Evolutionary conservation across 129 eudicot species (phyloP).

Genomic region (Tanacetum coccineum): DNA sequence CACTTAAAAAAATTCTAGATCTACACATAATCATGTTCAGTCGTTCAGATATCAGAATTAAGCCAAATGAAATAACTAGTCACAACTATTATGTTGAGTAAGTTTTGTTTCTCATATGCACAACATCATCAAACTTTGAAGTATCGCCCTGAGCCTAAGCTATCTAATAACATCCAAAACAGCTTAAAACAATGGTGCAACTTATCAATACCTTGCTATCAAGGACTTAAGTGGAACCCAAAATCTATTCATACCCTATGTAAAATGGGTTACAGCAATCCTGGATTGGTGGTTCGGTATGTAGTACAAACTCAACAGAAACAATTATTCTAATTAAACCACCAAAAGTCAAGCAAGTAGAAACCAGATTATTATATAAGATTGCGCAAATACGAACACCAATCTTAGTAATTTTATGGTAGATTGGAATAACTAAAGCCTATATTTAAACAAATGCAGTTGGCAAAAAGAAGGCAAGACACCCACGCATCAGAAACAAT

Average conservation of each 20-base stretch:
- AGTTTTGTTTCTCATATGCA: no score
- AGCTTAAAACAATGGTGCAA: background rate
- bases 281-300: background rate
- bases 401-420: background rate
- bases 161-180: background rate
- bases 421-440: constrained; percentile 8
- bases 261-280: background rate
- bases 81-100: no score
- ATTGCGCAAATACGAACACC: constrained; percentile 5
- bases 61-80: constrained; percentile 4
- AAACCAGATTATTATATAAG: constrained; percentile 1
- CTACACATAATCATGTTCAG: background rate
- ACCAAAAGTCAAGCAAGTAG: background rate
- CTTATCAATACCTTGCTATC: background rate
- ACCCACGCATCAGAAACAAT: constrained; percentile 12
- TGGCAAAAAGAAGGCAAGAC: constrained; percentile 6
- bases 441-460: background rate
- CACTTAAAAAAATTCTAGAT: background rate
- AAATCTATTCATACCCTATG: background rate
- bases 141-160: background rate
- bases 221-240: no score
- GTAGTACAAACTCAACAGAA: constrained; percentile 2
- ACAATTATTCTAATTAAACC: background rate
- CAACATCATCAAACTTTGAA: no score
- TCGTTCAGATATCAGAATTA: background rate